Percentiles rank a stretch among this genome's conserved stretches.
phyloP scores from a whole-genome alignment of 2,329 filamentous ascomycete species.

The Stromatinia cepivora region DNA sequence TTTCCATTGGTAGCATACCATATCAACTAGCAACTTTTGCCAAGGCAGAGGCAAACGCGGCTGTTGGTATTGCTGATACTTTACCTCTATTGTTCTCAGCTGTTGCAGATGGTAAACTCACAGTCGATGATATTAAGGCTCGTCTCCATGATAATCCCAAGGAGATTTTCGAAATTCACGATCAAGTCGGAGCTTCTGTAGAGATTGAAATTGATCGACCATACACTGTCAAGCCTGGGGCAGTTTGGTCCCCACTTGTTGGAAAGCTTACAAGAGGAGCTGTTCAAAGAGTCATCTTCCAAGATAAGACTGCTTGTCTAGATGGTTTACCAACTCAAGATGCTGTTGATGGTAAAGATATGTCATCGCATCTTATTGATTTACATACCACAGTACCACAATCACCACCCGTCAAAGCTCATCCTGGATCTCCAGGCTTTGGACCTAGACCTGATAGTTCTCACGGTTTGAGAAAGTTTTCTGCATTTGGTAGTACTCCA shows the following conservation, averaged over 20 bases:
- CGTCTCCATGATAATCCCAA: slow-evolving; percentile 77
- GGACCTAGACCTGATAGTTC: slow-evolving; percentile 43
- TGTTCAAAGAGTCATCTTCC: slow-evolving; percentile 74
- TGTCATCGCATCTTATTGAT: slow-evolving; percentile 64
- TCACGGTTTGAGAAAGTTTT: slow-evolving; percentile 40
- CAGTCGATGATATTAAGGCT: slow-evolving; percentile 69
- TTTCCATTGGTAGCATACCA: slow-evolving; percentile 75
- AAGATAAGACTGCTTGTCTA: slow-evolving; percentile 71
- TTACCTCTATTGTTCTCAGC: slow-evolving; percentile 75
- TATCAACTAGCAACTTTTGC: slow-evolving; percentile 68
- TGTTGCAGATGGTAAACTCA: slow-evolving; percentile 70
- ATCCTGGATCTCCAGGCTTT: slow-evolving; percentile 39
- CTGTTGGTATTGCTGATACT: slow-evolving; percentile 70
- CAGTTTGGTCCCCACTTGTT: slow-evolving; percentile 69
- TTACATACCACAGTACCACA: slow-evolving; percentile 46
- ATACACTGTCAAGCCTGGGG: slow-evolving; percentile 55
- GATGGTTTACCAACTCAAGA: slow-evolving; percentile 64
- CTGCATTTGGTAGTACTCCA: slow-evolving; percentile 38
- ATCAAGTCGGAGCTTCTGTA: slow-evolving; percentile 70
- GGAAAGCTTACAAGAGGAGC: slow-evolving; percentile 68
- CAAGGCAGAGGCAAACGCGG: slow-evolving; percentile 55
- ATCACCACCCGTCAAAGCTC: slow-evolving; percentile 58
- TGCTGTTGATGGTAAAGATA: slow-evolving; percentile 65
- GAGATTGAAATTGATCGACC: slow-evolving; percentile 76
- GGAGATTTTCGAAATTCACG: slow-evolving; percentile 79